Percentiles rank a stretch among this genome's conserved stretches.
phyloP scores from a whole-genome alignment of 495 filamentous ascomycete genomes.

The Amorphotheca resinae region DNA sequence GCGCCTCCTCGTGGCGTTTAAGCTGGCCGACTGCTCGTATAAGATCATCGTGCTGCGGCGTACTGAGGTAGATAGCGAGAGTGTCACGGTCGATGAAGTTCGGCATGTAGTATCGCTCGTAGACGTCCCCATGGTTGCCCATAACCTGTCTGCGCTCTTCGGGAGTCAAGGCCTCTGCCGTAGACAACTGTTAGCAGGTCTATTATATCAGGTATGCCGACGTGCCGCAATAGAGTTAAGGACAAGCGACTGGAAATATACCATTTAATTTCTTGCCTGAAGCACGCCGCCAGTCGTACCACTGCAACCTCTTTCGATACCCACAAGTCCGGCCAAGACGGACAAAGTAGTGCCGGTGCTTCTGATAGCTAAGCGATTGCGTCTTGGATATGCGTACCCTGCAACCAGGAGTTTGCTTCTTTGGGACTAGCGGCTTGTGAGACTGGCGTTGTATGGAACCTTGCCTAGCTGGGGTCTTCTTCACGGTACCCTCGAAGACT shows the following conservation, averaged over 20 bases:
- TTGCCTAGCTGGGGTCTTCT: background rate
- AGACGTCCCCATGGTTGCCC: constrained; percentile 4
- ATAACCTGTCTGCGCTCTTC: constrained; percentile 11
- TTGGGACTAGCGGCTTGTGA: background rate
- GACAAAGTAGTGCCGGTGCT: constrained; percentile 9
- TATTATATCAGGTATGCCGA: background rate
- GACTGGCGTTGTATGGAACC: background rate
- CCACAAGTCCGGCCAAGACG: constrained; percentile 5
- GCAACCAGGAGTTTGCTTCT: background rate
- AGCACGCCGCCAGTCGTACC: constrained; percentile 7
- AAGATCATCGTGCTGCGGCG: constrained; percentile 9
- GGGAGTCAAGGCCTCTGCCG: constrained; percentile 3
- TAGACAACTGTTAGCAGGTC: background rate
- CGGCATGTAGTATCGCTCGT: constrained; percentile 11
- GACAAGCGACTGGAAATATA: background rate
- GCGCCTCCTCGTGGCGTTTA: constrained; percentile 4
- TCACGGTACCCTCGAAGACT: background rate
- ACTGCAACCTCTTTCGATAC: constrained; percentile 9
- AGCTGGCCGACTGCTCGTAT: constrained; percentile 5
- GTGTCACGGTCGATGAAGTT: constrained; percentile 7
- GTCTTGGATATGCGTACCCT: constrained; percentile 4
- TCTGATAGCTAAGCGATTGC: constrained; percentile 6
- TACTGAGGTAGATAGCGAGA: constrained; percentile 11
- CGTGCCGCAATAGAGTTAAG: background rate
- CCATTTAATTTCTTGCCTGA: constrained; percentile 11